Percentiles rank a stretch among this genome's conserved stretches.
Evolutionary conservation across 163 green algal species (phyloP).

Genomic region (Chloroidium sp.): DNA sequence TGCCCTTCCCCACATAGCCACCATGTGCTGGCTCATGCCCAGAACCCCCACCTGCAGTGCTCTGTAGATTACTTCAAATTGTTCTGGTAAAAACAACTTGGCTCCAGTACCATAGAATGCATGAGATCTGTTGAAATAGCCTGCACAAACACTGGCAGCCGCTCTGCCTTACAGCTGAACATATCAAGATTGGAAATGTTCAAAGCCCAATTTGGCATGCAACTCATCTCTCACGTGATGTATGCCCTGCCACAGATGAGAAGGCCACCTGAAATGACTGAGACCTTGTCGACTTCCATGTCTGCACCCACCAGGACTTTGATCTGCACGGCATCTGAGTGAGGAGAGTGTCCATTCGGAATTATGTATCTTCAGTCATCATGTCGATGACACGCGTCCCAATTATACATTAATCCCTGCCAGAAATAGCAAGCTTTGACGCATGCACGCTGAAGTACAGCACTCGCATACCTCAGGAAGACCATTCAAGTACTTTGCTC

Average conservation of each 20-base stretch:
- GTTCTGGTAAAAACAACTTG: background rate
- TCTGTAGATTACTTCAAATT: background rate
- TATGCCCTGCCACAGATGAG: too few relatives aligned
- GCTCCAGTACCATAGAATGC: too few relatives aligned
- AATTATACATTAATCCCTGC: too few relatives aligned
- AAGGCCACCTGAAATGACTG: background rate
- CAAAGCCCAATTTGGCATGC: too few relatives aligned
- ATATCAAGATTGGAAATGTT: too few relatives aligned
- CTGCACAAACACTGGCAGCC: too few relatives aligned
- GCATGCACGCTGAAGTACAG: background rate
- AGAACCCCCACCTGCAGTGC: conserved; percentile 47
- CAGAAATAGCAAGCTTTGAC: too few relatives aligned
- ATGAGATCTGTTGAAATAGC: too few relatives aligned
- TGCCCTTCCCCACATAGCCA: conserved; percentile 75
- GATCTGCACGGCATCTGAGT: background rate
- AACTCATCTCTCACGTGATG: too few relatives aligned
- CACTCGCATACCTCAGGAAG: background rate
- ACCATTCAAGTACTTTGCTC: background rate
- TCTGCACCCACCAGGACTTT: background rate
- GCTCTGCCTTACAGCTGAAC: too few relatives aligned
- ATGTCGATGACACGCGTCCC: background rate
- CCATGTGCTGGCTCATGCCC: conserved; percentile 80
- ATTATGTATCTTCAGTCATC: background rate
- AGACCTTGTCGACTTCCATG: conserved; percentile 11
- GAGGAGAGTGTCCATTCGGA: background rate